Evolutionary conservation across 2,329 filamentous ascomycete species (phyloP).

Genomic region (Alternaria gansuensis): DNA sequence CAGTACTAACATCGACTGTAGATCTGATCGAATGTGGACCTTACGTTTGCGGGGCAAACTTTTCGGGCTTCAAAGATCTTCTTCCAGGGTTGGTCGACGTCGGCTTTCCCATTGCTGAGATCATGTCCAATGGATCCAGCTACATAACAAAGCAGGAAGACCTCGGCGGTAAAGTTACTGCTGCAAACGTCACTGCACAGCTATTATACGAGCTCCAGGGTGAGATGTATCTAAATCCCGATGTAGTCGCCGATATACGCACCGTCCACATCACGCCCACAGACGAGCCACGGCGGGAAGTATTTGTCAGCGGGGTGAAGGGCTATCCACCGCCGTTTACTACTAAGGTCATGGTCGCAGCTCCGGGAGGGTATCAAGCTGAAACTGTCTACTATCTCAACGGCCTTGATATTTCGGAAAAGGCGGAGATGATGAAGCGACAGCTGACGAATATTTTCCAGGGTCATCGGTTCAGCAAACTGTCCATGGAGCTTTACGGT

Average conservation of each 20-base stretch:
- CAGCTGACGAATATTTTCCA: background rate
- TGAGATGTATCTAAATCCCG: background rate
- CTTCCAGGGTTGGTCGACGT: conserved; percentile 53
- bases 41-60: conserved; percentile 59
- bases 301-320: conserved; percentile 36
- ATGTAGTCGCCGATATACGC: conserved; percentile 28
- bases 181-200: background rate
- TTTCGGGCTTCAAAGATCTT: conserved; percentile 56
- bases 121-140: conserved; percentile 52
- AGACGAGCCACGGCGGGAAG: conserved; percentile 9
- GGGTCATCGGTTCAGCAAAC: too few species aligned
- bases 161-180: background rate
- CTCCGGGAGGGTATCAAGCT: background rate
- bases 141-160: conserved; percentile 53
- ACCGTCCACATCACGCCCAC: conserved; percentile 24
- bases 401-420: background rate
- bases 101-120: conserved; percentile 58
- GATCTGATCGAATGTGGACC: background rate
- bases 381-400: background rate
- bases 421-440: background rate
- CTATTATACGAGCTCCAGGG: background rate
- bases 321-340: conserved; percentile 45
- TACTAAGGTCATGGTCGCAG: conserved; percentile 43
- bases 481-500: too few species aligned
- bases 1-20: too few species aligned